Conservation (phyloP, 208 protist species). For the Porcisia hertigi region DNA sequence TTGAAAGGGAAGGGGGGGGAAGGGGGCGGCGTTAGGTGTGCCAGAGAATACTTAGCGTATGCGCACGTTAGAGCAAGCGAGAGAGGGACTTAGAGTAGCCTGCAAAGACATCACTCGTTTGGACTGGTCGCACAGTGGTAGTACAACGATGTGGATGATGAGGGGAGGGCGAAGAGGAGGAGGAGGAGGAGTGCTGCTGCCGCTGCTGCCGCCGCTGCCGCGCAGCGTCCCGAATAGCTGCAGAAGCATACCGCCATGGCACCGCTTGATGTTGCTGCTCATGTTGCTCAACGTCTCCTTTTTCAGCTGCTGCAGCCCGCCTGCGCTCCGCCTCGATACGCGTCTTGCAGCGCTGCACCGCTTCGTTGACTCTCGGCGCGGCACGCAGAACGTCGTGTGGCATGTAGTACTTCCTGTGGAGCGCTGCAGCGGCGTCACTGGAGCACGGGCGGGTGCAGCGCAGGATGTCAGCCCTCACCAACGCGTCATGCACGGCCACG, state of each 20-base stretch:
- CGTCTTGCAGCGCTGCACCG: constrained; percentile 32
- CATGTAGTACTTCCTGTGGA: constrained; percentile 28
- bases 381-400: constrained; percentile 28
- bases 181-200: background rate
- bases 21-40: background rate
- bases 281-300: background rate
- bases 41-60: background rate
- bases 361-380: constrained; percentile 47
- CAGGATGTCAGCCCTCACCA: constrained; percentile 17
- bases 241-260: constrained; percentile 5
- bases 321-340: constrained; percentile 17
- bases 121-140: constrained; percentile 16
- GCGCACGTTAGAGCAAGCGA: constrained; percentile 17
- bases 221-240: background rate
- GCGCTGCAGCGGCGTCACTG: background rate
- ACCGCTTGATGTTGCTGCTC: background rate
- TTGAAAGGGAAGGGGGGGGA: background rate
- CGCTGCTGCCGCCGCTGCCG: background rate
- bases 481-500: constrained; percentile 16
- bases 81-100: constrained; percentile 29
- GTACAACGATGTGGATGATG: background rate
- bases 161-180: background rate
- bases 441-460: constrained; percentile 4
- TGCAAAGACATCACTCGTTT: constrained; percentile 35
- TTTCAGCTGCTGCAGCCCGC: background rate